Percentiles rank a stretch among this genome's conserved stretches.
Conservation (phyloP, 2,329 filamentous ascomycete genomes). For the Capronia americana region DNA sequence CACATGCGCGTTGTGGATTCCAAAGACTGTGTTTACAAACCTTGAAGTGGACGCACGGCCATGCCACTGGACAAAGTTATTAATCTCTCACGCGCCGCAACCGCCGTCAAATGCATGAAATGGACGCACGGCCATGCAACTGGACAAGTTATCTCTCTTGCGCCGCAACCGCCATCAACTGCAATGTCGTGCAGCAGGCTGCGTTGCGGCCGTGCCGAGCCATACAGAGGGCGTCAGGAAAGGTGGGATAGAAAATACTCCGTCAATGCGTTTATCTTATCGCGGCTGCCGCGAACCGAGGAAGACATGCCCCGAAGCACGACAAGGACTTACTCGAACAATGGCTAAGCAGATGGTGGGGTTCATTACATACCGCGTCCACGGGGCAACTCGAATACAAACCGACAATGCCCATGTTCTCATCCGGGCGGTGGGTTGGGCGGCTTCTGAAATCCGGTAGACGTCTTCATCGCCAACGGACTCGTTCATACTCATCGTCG, state of each 20-base stretch:
- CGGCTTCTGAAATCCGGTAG: neutral
- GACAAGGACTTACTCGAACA: neutral
- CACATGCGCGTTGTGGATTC: neutral
- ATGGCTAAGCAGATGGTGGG: neutral
- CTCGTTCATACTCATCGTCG: neutral
- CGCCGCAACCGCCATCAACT: neutral
- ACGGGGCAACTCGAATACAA: neutral
- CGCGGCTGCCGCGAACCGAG: neutral
- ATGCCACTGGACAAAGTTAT: no score
- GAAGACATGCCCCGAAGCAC: neutral
- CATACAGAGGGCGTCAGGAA: neutral
- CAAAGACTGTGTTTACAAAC: neutral
- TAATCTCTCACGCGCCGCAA: no score
- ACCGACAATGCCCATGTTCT: neutral
- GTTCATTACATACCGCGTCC: neutral
- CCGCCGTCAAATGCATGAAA: no score
- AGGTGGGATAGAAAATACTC: neutral
- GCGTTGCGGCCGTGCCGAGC: neutral
- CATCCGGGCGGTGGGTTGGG: neutral
- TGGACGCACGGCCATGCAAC: no score
- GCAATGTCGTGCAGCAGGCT: neutral
- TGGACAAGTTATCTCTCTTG: neutral
- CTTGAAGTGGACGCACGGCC: neutral
- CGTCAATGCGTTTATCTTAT: neutral
- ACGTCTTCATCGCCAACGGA: neutral